phyloP scores from a whole-genome alignment of 345 rosid genomes.

The Toxicodendron radicans region DNA sequence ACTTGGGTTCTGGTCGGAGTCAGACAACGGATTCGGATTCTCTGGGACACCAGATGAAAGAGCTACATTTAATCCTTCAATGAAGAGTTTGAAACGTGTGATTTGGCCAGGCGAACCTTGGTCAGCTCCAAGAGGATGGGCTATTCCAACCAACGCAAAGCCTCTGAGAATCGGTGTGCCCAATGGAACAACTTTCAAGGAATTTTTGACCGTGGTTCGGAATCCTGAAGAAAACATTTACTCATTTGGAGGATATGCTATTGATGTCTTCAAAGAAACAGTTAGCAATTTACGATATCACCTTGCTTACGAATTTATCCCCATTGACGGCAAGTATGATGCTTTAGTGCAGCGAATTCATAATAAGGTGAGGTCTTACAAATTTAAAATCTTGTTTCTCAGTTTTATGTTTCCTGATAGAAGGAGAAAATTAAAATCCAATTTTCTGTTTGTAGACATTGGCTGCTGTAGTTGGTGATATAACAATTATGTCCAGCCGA shows the following conservation, averaged over 20 bases:
- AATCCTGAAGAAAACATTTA: neutral
- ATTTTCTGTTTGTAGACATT: neutral
- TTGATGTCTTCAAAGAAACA: constrained; percentile 18
- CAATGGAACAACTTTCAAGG: neutral
- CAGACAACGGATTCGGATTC: neutral
- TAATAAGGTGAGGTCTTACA: constrained; percentile 15
- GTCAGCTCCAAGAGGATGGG: constrained; percentile 5
- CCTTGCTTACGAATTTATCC: neutral
- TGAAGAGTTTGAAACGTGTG: neutral
- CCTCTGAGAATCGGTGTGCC: constrained; percentile 8
- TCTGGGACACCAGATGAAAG: neutral
- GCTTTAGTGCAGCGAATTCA: constrained; percentile 12
- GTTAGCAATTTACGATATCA: constrained; percentile 7
- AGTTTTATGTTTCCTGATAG: neutral
- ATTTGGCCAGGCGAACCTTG: neutral
- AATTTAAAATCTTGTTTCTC: neutral
- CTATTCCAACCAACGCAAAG: neutral
- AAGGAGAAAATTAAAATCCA: no score
- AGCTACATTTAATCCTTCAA: neutral
- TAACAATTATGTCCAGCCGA: constrained; percentile 16
- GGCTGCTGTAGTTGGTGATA: constrained; percentile 20
- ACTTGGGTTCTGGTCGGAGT: constrained; percentile 18
- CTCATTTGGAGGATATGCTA: constrained; percentile 2
- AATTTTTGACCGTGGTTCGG: neutral
- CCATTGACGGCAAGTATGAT: constrained; percentile 17